A percentile compares a stretch with the other conserved stretches of the same genome.
phyloP scores from a whole-genome alignment of 2,329 filamentous ascomycete species.

The Penicillium sp. region DNA sequence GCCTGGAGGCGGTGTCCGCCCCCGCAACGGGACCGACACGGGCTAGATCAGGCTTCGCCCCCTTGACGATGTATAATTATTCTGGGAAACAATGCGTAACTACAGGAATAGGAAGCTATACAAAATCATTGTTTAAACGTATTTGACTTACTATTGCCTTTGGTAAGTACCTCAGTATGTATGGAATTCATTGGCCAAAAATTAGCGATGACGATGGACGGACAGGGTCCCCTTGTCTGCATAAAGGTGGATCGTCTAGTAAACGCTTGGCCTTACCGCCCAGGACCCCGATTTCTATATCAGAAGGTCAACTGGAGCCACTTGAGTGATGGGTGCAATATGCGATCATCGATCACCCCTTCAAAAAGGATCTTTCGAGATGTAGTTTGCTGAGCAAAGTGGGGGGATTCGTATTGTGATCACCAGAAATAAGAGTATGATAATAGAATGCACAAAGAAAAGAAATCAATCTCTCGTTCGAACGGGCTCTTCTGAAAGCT shows the following conservation, averaged over 20 bases:
- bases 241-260: constrained; percentile 7
- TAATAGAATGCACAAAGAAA: constrained; percentile 21
- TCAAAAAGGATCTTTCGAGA: neutral
- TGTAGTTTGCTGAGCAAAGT: constrained; percentile 4
- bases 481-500: neutral
- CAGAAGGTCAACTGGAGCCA: neutral
- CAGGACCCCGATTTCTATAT: neutral
- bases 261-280: neutral
- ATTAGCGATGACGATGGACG: neutral
- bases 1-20: constrained; percentile 20
- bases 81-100: neutral
- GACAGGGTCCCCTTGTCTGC: constrained; percentile 7
- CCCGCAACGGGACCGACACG: constrained; percentile 22
- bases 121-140: neutral
- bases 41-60: neutral
- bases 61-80: neutral
- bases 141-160: neutral
- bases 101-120: neutral
- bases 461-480: constrained; percentile 6
- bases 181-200: neutral
- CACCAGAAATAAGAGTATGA: constrained; percentile 1
- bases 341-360: neutral
- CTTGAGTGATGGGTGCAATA: neutral
- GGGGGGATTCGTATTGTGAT: constrained; percentile 5
- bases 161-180: too few species aligned